Percentiles rank a stretch among this genome's conserved stretches.
Evolutionary conservation across 1,139 yeast species (phyloP).

Genomic region (Magnusiomyces fungicola): DNA sequence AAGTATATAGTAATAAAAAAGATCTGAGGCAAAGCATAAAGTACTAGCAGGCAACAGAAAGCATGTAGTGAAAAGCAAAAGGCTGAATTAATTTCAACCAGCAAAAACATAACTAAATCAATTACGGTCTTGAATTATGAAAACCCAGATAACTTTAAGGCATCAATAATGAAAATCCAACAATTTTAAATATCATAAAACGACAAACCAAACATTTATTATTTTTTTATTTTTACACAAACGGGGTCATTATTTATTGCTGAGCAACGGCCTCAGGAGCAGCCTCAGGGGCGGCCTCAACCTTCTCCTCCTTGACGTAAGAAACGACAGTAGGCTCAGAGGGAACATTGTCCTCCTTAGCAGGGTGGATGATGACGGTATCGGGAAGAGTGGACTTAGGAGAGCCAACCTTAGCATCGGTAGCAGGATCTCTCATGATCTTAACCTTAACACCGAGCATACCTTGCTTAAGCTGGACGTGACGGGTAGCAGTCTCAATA

Average conservation of each 20-base stretch:
- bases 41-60: no score
- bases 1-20: no score
- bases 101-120: no score
- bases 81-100: no score
- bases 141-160: background rate
- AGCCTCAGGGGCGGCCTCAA: conserved; percentile 20
- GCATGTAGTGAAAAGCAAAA: no score
- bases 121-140: no score
- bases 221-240: conserved; percentile 2
- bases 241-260: conserved; percentile 10
- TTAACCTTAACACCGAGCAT: conserved; percentile 98
- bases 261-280: conserved; percentile 15
- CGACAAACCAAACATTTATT: conserved; percentile 3
- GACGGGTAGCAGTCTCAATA: conserved; percentile 98
- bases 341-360: conserved; percentile 91
- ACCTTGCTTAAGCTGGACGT: conserved; percentile 99
- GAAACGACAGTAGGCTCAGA: conserved; percentile 70
- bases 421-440: conserved; percentile 98
- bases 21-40: no score
- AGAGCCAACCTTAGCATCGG: conserved; percentile 77
- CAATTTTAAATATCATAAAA: background rate
- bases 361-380: conserved; percentile 89
- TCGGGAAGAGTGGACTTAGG: conserved; percentile 81
- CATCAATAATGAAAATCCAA: background rate
- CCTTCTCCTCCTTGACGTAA: conserved; percentile 27